Evolutionary conservation across 2,329 filamentous ascomycete species (phyloP), one percentile per base, ranked within the genome.

Genomic region (Fusarium marasasianum): DNA sequence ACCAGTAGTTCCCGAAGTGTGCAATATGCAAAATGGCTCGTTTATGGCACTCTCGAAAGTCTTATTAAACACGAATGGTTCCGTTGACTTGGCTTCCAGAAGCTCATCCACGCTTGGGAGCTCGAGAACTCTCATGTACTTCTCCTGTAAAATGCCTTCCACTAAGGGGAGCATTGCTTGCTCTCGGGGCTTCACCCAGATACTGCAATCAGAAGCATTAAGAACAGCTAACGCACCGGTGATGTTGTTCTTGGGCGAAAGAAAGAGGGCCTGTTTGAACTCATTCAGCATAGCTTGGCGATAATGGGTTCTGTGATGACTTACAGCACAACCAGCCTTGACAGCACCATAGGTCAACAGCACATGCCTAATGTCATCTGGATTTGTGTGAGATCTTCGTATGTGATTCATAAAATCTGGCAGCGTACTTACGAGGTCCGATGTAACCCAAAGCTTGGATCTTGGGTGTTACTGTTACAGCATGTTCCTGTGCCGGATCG

Each of bases 1-100:
- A 6, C 84, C 84, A 6, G 84, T 86, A 3, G 82, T 80, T 5
- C 85, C 85, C 8, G 83, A 85, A 1, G 84, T 85, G 55, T 86
- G 84, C 2, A 85, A 60, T 33, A 82, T 78, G 33, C 82, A 79
- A 10, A 84, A 82, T 1, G 81, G 80, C 3, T 84, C 83, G 37
- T 80, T 69, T 0, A 70, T 72, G 11, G 80, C 82, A 6, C 72
- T 6, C 80, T 78, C n/a, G 80, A 84, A 5, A 74, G 79, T 45
- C 80, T 82, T 8, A 71, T 8, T 37, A 82, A 84, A 0, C 66
- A 20, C 2, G 10, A 51, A 59, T 11, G 33, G 24, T 9, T 29
- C 24, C 5, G 56, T 38, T 68, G 33, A 80, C 5, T 72, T 58
- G 9, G 71, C 51, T 10, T 77, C 66, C 10, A 81, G 72, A 40